Conservation (phyloP, 148 eudicot genomes). For the Silene uniflora region DNA sequence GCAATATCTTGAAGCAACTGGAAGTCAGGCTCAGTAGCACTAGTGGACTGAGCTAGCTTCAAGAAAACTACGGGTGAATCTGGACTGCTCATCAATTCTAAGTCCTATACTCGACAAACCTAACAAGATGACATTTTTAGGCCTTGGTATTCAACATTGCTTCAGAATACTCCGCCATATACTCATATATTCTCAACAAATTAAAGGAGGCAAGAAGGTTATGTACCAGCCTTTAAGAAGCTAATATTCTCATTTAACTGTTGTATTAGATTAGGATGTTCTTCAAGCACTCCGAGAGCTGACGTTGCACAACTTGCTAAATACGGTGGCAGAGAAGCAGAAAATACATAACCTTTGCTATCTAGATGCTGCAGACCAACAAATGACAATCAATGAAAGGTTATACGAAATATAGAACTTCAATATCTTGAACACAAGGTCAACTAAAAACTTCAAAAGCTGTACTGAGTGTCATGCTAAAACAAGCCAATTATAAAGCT, state of each 20-base stretch:
- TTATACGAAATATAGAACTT: no score
- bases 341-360: slow-evolving; percentile 89
- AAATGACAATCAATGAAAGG: not conserved
- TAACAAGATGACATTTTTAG: slow-evolving; percentile 11
- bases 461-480: no score
- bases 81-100: slow-evolving; percentile 63
- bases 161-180: no score
- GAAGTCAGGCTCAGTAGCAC: slow-evolving; percentile 48
- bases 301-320: slow-evolving; percentile 90
- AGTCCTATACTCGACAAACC: slow-evolving; percentile 57
- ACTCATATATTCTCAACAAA: no score
- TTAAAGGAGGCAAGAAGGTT: no score
- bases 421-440: no score
- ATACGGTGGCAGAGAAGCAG: slow-evolving; percentile 97
- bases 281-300: slow-evolving; percentile 77
- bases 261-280: slow-evolving; percentile 54
- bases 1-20: slow-evolving; percentile 67
- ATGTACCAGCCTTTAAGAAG: slow-evolving; percentile 57
- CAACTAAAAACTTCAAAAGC: no score
- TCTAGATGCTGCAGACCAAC: slow-evolving; percentile 62
- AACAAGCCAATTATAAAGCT: no score
- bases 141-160: no score
- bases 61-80: slow-evolving; percentile 74
- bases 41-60: slow-evolving; percentile 50
- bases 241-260: slow-evolving; percentile 60